Base-by-base conservation (phyloP, 2,329 filamentous ascomycete genomes). In the Colletotrichum sp. region DNA sequence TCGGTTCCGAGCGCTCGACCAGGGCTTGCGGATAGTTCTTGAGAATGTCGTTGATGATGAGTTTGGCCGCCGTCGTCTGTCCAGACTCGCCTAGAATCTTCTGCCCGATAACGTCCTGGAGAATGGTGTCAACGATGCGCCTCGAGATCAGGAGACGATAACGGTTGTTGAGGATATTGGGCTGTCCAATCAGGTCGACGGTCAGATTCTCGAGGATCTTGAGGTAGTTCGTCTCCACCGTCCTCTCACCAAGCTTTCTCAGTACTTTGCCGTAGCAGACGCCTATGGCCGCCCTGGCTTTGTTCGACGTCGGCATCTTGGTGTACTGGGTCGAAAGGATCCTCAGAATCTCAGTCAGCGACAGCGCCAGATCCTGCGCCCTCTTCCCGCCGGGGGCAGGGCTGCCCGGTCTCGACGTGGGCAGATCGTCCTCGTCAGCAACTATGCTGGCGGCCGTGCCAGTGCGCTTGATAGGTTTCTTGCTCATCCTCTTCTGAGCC, bases 1-100 rank as follows among this genome's bases (percentile, higher is more conserved):
- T 93, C 8, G 97, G 97, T 83, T 99, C 96, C 2, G 94, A 92
- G 55, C 95, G 92, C 83, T 99, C 96, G 80, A 96, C 95, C 64
- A 98, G 86, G 7, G 94, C 93, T 83, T 98, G 95, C 1, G 97
- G 96, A 79, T 98, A 99, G 83, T 99, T 97, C 83, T 98, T 99
- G 65, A 99, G 89, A 62, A 98, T 90, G 74, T 95, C 93, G 82
- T 98, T 98, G 81, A 98, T 92, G 69, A 99, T 86, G 77, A 92
- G 92, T 80, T 93, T 95, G 8, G 95, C 95, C 32, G 95, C 96
- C 79, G 94, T 93, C 75, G 96, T 89, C 81, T 98, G 96, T 9
- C 96, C 96, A 16, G 95, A 95, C 84, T 99, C 96, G 15, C 96
- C 96, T 3, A 99, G 89, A 79, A 98, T 94, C 79, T 93, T 92